Conservation (phyloP, 2,329 filamentous ascomycete genomes). For the Elsinoe necatrix region DNA sequence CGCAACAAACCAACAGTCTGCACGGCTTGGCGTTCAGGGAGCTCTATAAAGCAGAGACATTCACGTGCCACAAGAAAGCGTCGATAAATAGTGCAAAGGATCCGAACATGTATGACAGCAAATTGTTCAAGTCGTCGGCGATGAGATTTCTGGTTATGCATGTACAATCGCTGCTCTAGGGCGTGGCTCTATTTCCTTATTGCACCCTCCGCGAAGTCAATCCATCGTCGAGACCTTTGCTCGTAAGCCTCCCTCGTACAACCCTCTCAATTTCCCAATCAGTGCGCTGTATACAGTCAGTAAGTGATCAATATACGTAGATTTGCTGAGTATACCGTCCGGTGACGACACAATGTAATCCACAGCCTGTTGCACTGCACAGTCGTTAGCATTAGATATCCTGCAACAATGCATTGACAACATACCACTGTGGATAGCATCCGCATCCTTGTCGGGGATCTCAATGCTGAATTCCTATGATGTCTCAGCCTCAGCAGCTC, state of each 20-base stretch:
- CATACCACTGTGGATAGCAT: constrained; percentile 88
- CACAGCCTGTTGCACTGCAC: constrained; percentile 80
- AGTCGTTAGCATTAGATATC: constrained; percentile 26
- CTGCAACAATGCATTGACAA: constrained; percentile 20
- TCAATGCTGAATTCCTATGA: constrained; percentile 76
- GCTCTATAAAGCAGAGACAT: not conserved
- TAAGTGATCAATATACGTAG: not conserved
- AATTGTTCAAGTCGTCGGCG: too few species aligned
- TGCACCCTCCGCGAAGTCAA: not conserved
- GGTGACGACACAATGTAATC: constrained; percentile 90
- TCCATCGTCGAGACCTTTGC: not conserved
- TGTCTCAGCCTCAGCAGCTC: constrained; percentile 19
- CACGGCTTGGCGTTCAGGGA: not conserved
- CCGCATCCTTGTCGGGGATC: constrained; percentile 95
- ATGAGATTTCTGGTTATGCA: not conserved
- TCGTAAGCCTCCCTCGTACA: not conserved
- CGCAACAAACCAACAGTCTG: not conserved
- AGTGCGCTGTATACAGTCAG: constrained; percentile 24
- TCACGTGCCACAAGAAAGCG: not conserved
- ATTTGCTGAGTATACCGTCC: constrained; percentile 58
- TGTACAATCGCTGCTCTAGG: constrained; percentile 15
- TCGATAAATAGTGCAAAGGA: not conserved
- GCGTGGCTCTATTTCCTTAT: constrained; percentile 3
- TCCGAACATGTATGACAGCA: too few species aligned
- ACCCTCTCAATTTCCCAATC: constrained; percentile 16